Evolutionary conservation across 805 yeast genomes (phyloP).

Genomic region (Clavispora carvajalis): DNA sequence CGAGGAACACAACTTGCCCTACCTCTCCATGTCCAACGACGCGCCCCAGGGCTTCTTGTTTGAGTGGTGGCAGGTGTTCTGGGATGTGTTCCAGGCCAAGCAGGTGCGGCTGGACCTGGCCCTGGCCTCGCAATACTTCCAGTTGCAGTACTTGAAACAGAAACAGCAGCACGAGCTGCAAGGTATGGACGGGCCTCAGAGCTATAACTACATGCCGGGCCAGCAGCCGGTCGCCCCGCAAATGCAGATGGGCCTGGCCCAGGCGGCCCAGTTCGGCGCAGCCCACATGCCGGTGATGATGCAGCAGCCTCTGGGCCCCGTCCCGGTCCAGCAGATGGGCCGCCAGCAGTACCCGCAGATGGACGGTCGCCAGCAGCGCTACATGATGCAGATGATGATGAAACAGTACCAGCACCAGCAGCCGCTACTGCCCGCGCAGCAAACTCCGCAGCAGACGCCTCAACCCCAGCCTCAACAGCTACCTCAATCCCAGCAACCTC

Average conservation of each 20-base stretch:
- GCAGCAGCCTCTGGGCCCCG: constrained; percentile 12
- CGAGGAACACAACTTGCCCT: constrained; percentile 43
- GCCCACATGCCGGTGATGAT: constrained; percentile 2
- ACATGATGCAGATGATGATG: constrained; percentile 22
- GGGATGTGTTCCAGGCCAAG: constrained; percentile 88
- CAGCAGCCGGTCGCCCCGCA: constrained; percentile 1
- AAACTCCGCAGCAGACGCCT: constrained; percentile 16
- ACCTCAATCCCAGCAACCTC: constrained; percentile 10
- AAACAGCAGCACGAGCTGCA: constrained; percentile 52
- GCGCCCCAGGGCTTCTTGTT: constrained; percentile 82
- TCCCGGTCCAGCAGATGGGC: constrained; percentile 9
- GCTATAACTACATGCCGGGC: not conserved
- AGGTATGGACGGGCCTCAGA: constrained; percentile 26
- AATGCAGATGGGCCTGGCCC: constrained; percentile 2
- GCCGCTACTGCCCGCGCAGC: constrained; percentile 17
- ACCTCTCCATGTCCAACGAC: constrained; percentile 56
- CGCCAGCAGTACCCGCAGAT: constrained; percentile 6
- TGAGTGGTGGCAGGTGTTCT: constrained; percentile 96
- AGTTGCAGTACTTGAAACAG: constrained; percentile 54
- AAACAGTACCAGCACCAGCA: constrained; percentile 18
- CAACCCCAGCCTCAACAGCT: constrained; percentile 17
- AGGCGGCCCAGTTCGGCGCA: constrained; percentile 4
- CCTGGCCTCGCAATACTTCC: constrained; percentile 67
- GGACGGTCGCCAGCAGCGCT: constrained; percentile 17
- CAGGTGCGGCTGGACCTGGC: constrained; percentile 25